These are phyloP conservation scores for Diaporthe helianthi DNA, from an alignment of 2,329 filamentous ascomycete species.

Conservation along the genomic window DNA sequence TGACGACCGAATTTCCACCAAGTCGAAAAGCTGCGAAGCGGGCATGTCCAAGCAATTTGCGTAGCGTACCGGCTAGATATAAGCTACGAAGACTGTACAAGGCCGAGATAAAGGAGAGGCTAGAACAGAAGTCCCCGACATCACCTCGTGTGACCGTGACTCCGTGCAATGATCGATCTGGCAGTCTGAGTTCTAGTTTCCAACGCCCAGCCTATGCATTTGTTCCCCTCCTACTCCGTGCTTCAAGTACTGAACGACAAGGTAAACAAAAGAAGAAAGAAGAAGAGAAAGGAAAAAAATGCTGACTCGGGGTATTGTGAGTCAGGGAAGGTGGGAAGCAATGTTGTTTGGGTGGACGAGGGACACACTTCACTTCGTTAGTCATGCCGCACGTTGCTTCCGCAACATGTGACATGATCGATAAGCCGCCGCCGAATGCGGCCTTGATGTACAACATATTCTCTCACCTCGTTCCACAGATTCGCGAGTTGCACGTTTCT, in stretches of 20 bases:
- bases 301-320: not conserved
- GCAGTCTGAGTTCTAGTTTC: slow-evolving; percentile 29
- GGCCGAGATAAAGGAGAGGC: not conserved
- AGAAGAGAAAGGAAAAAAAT: not conserved
- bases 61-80: not conserved
- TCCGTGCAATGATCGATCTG: slow-evolving; percentile 33
- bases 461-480: not conserved
- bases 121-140: not conserved
- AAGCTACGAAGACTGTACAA: slow-evolving; percentile 6
- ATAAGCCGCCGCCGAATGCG: not conserved
- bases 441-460: not conserved
- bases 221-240: slow-evolving; percentile 6
- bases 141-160: slow-evolving; percentile 31
- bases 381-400: not conserved
- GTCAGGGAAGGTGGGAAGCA: not conserved
- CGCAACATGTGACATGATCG: not conserved
- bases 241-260: not conserved
- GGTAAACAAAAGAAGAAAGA: too few relatives aligned
- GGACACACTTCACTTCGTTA: not conserved
- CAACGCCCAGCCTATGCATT: slow-evolving; percentile 32
- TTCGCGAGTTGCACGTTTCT: not conserved
- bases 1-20: too few relatives aligned
- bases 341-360: not conserved
- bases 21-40: not conserved
- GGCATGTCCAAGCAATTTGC: not conserved